phyloP scores from a whole-genome alignment of 495 filamentous ascomycete genomes.

The Xylaria grammica region DNA sequence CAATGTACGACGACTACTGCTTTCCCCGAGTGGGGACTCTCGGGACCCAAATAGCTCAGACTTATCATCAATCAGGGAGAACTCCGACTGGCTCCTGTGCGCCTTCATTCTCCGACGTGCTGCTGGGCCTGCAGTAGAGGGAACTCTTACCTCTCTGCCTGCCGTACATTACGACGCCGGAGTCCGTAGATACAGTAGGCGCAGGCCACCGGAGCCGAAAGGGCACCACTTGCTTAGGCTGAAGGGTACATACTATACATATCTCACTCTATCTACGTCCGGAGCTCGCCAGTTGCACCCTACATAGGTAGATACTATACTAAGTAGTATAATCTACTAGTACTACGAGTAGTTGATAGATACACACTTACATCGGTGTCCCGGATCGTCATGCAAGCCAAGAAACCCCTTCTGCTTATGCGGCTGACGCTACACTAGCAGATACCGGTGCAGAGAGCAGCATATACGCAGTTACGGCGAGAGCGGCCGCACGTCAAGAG shows the following conservation, averaged over 20 bases:
- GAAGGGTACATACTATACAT: background rate
- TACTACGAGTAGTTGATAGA: too few relatives aligned
- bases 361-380: background rate
- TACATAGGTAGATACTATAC: background rate
- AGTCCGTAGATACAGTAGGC: slow-evolving; percentile 9
- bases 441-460: background rate
- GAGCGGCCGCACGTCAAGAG: slow-evolving; percentile 2
- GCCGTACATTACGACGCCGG: slow-evolving; percentile 8
- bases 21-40: too few relatives aligned
- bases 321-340: too few relatives aligned
- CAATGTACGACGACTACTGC: too few relatives aligned
- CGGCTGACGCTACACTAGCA: background rate
- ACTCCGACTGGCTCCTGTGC: slow-evolving; percentile 1
- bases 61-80: background rate
- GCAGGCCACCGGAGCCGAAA: background rate
- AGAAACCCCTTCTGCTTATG: background rate
- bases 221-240: too few relatives aligned
- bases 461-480: slow-evolving; percentile 7
- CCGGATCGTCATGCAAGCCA: slow-evolving; percentile 10
- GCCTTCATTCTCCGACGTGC: background rate
- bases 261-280: too few relatives aligned
- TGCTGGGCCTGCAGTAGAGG: background rate
- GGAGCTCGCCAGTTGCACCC: too few relatives aligned
- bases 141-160: background rate
- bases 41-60: slow-evolving; percentile 11